Evolutionary conservation across 1,139 yeast genomes (phyloP).

Genomic region (Candida glucosophila): DNA sequence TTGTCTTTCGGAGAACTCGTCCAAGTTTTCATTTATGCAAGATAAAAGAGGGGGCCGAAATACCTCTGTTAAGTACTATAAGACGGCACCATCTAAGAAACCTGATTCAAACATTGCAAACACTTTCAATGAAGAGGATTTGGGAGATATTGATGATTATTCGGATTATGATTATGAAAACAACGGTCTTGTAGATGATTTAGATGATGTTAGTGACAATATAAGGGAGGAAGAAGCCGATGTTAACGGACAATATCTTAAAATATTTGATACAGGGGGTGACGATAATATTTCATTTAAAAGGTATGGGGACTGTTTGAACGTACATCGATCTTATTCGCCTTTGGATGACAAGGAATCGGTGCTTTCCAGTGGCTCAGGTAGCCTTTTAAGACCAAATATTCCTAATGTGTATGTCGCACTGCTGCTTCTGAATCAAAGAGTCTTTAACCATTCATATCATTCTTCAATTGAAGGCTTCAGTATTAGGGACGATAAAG

Average conservation of each 20-base stretch:
- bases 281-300: neutral
- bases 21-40: conserved; percentile 53
- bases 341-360: neutral
- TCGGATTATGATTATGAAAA: conserved; percentile 41
- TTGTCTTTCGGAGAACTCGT: conserved; percentile 12
- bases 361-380: neutral
- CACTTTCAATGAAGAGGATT: conserved; percentile 23
- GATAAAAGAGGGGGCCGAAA: conserved; percentile 51
- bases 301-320: neutral
- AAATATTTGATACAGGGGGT: conserved; percentile 13
- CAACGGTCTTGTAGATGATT: conserved; percentile 39
- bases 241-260: conserved; percentile 27
- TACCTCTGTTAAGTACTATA: conserved; percentile 54
- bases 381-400: conserved; percentile 4
- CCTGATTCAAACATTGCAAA: conserved; percentile 9
- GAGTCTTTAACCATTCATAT: conserved; percentile 20
- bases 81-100: conserved; percentile 16
- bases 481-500: conserved; percentile 1
- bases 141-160: conserved; percentile 25
- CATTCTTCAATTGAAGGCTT: conserved; percentile 25
- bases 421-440: too few species aligned
- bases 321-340: neutral
- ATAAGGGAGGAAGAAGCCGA: conserved; percentile 41
- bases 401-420: too few species aligned
- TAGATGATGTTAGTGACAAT: conserved; percentile 9